Base-by-base conservation (phyloP, 306 rosid genomes). In the Carpinus fangiana region DNA sequence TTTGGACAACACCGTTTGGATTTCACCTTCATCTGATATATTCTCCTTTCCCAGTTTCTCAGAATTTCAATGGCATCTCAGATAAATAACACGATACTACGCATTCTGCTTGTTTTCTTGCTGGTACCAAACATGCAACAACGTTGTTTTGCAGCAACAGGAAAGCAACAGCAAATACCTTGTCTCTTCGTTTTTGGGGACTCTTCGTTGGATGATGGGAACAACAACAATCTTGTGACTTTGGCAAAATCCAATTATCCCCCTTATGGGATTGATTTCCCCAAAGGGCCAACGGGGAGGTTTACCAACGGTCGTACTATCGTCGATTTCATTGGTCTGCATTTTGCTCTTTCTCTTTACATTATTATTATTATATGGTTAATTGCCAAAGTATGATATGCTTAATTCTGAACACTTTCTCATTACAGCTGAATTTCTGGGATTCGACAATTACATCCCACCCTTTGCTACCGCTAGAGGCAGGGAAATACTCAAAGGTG, bases 111-210 rank as follows among this genome's bases (percentile, higher is more conserved):
- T 31, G 2, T 64, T 28, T 7, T 12, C 9, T 5, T 64, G 23
- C 21, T 62, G 46, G 1, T 62, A 3, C 31, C 56, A 23, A 23
- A 7, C 18, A 48, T 71, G 57, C 75, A 71, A 48, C 34, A 31
- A 31, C 34, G 34, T 31, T 31, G 34, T 31, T 31, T 31, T 31
- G 34, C 34, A 31, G 74, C 46, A 11, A 11, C 23, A 21, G 74
- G 57, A 18, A 8, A 21, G 7, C 54, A 12, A n/a, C 75, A 31
- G 2, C 2, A 65, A 72, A 50, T 73, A 1, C 82, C 81, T 77
- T 82, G 85, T 53, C 53, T 64, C n/a, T 82, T 82, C 65, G n/a
- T 55, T 14, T 76, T 82, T n/a, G 85, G 85, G 18, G 82, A 82
- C 57, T 82, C 85, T 3, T 20, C 73, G 18, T 28, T 66, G 8